Evolutionary conservation across 2,329 filamentous ascomycete species (phyloP), one percentile per base, ranked within the genome.

Genomic region (Paraconiothyrium brasiliense): DNA sequence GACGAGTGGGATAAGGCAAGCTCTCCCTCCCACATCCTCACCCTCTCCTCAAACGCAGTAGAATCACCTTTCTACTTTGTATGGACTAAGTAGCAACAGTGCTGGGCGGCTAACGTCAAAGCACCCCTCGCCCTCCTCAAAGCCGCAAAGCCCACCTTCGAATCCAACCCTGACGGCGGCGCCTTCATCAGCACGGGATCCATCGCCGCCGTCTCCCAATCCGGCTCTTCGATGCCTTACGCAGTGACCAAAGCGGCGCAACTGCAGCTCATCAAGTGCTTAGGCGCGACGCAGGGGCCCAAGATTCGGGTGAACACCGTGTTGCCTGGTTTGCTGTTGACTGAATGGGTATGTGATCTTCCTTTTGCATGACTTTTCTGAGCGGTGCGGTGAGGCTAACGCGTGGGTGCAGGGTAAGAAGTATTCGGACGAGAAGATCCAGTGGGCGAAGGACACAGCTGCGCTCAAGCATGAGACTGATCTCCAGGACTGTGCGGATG

Each of bases 241-340:
- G 84, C 88, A 0, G 89, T 94, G 20, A 91, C 90, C 41, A 95
- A 95, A 75, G 90, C 92, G 1, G 92, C 92, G 6, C 86, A 86
- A 61, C 69, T 91, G 61, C 89, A 91, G 73, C 77, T 91, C 54
- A 88, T 90, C 80, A 89, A 88, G 68, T 88, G 87, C 67, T 80
- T 91, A 16, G 89, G 88, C 2, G 78, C 82, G 58, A 88, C 85
- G 4, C 86, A 89, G 66, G 88, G 88, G 0, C 80, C 82, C 6
- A 90, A 90, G 73, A 82, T 90, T 35, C 80, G 89, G 37, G 82
- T 89, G 47, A 91, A 91, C 74, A 87, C 88, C 13, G 85, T 91
- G 1, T 76, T 89, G 55, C 89, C 89, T 0, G 89, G 89, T 1
- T 77, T 91, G 61, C 72, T 91, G 63, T 76, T 89, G 70, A 91